phyloP scores from a whole-genome alignment of 2,329 filamentous ascomycete species.

The Exutisphaerella laricina region DNA sequence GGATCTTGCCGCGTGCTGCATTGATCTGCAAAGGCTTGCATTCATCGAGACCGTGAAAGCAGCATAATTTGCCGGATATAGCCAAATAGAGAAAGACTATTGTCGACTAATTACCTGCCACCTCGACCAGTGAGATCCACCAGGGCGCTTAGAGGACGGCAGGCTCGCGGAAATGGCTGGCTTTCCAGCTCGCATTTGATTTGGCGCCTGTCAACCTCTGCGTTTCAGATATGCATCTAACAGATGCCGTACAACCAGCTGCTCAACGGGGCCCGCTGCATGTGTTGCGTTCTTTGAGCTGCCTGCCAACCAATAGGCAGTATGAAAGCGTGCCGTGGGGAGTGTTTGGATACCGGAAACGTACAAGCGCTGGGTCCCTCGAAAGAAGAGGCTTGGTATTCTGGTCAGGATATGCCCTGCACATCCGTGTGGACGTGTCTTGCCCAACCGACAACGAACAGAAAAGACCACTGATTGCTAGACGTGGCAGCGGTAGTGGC shows the following conservation, averaged over 20 bases:
- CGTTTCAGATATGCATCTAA: conserved; percentile 13
- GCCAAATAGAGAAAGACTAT: conserved; percentile 10
- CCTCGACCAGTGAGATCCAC: conserved; percentile 14
- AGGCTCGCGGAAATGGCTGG: conserved; percentile 13
- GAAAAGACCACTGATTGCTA: neutral
- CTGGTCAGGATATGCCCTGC: neutral
- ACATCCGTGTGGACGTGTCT: conserved; percentile 4
- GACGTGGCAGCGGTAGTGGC: conserved; percentile 11
- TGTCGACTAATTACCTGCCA: conserved; percentile 16
- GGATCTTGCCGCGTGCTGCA: neutral
- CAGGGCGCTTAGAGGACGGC: conserved; percentile 15
- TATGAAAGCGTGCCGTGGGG: neutral
- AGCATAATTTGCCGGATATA: conserved; percentile 8
- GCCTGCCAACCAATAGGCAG: neutral
- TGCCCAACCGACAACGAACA: neutral
- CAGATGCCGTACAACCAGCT: conserved; percentile 8
- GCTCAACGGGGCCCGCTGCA: conserved; percentile 11
- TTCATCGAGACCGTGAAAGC: conserved; percentile 4
- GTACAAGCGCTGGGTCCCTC: neutral
- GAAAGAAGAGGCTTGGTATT: conserved; percentile 4
- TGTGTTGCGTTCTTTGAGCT: conserved; percentile 11
- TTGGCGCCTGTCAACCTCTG: conserved; percentile 10
- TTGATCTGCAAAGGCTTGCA: neutral
- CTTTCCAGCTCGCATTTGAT: conserved; percentile 6
- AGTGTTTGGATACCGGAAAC: neutral